A percentile compares a stretch with the other conserved stretches of the same genome.
Evolutionary conservation across 352 stramenopile species (phyloP).

Genomic region (Phytophthora constricta): DNA sequence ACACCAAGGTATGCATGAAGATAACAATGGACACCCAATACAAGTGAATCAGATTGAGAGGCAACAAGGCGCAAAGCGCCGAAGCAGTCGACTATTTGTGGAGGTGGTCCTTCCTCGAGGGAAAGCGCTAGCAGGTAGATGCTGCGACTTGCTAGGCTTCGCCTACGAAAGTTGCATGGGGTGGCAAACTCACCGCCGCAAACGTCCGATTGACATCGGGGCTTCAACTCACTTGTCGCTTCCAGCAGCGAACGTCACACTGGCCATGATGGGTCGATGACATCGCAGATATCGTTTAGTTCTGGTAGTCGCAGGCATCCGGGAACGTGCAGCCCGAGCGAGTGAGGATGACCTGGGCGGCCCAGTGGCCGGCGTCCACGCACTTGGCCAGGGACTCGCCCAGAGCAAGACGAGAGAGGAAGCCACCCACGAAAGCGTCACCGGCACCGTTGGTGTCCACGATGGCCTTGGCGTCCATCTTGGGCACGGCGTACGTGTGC

Average conservation of each 20-base stretch:
- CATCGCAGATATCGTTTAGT: constrained; percentile 45
- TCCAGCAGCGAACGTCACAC: constrained; percentile 13
- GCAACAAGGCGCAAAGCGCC: constrained; percentile 22
- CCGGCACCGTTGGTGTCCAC: constrained; percentile 99
- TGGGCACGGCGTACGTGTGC: constrained; percentile 91
- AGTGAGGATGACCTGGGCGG: constrained; percentile 97
- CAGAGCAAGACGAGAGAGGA: constrained; percentile 94
- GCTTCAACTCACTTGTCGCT: constrained; percentile 29
- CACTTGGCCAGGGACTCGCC: constrained; percentile 90
- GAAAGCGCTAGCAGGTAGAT: constrained; percentile 28
- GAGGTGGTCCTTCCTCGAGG: constrained; percentile 40
- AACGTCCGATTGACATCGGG: constrained; percentile 30
- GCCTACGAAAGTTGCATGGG: constrained; percentile 33
- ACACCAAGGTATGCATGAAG: neutral
- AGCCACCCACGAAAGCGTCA: constrained; percentile 99
- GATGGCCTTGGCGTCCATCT: constrained; percentile 89
- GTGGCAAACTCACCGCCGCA: constrained; percentile 23
- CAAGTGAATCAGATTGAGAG: neutral
- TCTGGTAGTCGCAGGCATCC: constrained; percentile 91
- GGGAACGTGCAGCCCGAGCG: constrained; percentile 96
- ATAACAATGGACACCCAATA: constrained; percentile 21
- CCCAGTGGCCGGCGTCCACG: constrained; percentile 97
- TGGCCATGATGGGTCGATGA: constrained; percentile 5
- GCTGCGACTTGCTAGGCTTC: constrained; percentile 18
- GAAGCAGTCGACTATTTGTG: constrained; percentile 39